Percentiles rank a stretch among this genome's conserved stretches.
These are phyloP conservation scores for Candida berthetii DNA, from an alignment of 805 yeast genomes.

Conservation along the genomic window DNA sequence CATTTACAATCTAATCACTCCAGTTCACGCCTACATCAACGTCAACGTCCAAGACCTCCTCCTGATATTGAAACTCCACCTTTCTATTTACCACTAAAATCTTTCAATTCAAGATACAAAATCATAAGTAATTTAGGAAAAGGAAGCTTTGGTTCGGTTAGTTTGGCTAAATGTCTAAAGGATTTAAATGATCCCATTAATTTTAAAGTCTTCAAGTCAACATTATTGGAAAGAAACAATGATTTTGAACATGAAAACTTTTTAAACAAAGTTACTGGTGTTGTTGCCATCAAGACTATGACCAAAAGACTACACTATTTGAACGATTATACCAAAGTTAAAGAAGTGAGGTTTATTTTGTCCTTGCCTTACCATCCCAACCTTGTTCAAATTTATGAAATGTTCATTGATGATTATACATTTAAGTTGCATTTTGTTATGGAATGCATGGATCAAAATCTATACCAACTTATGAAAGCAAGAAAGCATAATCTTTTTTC, in stretches of 20 bases:
- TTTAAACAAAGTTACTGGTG: slow-evolving; percentile 25
- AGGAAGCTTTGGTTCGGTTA: slow-evolving; percentile 74
- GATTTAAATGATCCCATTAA: slow-evolving; percentile 10
- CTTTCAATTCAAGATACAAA: slow-evolving; percentile 38
- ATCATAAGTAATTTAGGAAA: slow-evolving; percentile 52
- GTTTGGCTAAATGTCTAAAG: slow-evolving; percentile 46
- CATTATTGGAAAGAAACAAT: slow-evolving; percentile 39
- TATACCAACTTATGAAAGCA: slow-evolving; percentile 69
- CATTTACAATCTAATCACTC: not conserved
- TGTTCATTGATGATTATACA: slow-evolving; percentile 61
- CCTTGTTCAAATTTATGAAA: slow-evolving; percentile 69
- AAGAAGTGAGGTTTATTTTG: slow-evolving; percentile 63
- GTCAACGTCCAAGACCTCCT: slow-evolving; percentile 16
- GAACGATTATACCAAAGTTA: slow-evolving; percentile 50
- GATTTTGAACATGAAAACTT: slow-evolving; percentile 22
- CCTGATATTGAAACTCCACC: slow-evolving; percentile 34
- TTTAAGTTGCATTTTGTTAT: slow-evolving; percentile 72
- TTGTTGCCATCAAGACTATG: slow-evolving; percentile 83
- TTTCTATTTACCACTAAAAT: slow-evolving; percentile 34
- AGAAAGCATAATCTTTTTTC: slow-evolving; percentile 51
- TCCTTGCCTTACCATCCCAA: slow-evolving; percentile 66
- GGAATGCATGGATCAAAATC: slow-evolving; percentile 83
- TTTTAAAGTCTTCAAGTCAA: slow-evolving; percentile 20
- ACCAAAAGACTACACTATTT: slow-evolving; percentile 44
- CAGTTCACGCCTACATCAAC: not conserved